Conservation (phyloP, 495 filamentous ascomycete species). For the Usnea hakonensis region DNA sequence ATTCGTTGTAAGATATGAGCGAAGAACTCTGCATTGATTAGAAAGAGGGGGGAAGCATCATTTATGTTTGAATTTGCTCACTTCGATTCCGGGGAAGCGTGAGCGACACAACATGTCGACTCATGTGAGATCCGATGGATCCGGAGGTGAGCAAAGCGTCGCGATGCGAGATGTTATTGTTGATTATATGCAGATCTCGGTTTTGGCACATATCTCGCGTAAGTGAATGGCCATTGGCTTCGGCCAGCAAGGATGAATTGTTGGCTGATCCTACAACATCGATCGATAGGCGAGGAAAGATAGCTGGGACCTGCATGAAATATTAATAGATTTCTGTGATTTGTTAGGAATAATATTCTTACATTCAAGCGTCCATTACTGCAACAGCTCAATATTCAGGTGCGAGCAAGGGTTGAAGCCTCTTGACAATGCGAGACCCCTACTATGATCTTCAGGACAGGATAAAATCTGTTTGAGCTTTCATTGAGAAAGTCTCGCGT, state of each 20-base stretch:
- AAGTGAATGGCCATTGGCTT: not conserved
- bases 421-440: not conserved
- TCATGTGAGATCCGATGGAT: not conserved
- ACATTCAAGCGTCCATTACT: not conserved
- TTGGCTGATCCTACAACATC: not conserved
- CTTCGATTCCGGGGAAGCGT: not conserved
- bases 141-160: not conserved
- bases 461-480: not conserved
- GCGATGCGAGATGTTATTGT: not conserved
- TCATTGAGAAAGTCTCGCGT: not conserved
- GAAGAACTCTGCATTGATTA: not conserved
- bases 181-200: not conserved
- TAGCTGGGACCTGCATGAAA: not conserved
- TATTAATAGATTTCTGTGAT: not conserved
- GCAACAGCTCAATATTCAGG: not conserved
- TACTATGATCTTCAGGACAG: not conserved
- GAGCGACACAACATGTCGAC: constrained; percentile 15
- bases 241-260: not conserved
- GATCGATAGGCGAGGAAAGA: not conserved
- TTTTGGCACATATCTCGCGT: not conserved
- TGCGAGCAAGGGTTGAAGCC: not conserved
- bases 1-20: constrained; percentile 7
- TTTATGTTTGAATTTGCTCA: not conserved
- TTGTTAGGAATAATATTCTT: not conserved
- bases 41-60: not conserved